Evolutionary conservation across 176 grass and related monocot species (phyloP).

Genomic region (Zea mays): Zm-B73-REFERENCE-NAM-5.0 NC_050096.1:41029001-41029500

Average conservation of each 20-base stretch:
- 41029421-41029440: background rate
- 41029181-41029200: constrained; percentile 98
- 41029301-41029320: too few relatives aligned
- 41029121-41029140: constrained; percentile 83
- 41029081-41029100: constrained; percentile 93
- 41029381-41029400: background rate
- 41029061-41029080: constrained; percentile 90
- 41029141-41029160: constrained; percentile 75
- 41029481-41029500: constrained; percentile 46
- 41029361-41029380: constrained; percentile 1
- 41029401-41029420: background rate
- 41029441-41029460: constrained; percentile 3
- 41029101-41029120: constrained; percentile 93
- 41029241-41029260: background rate
- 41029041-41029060: constrained; percentile 87
- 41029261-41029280: background rate
- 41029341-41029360: background rate
- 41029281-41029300: background rate
- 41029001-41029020: constrained; percentile 62
- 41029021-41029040: constrained; percentile 93
- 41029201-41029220: constrained; percentile 80
- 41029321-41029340: background rate
- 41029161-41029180: constrained; percentile 78
- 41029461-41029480: constrained; percentile 2
- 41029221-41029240: background rate